Conservation (phyloP, 2,329 filamentous ascomycete genomes). For the Macrophomina tecta region DNA sequence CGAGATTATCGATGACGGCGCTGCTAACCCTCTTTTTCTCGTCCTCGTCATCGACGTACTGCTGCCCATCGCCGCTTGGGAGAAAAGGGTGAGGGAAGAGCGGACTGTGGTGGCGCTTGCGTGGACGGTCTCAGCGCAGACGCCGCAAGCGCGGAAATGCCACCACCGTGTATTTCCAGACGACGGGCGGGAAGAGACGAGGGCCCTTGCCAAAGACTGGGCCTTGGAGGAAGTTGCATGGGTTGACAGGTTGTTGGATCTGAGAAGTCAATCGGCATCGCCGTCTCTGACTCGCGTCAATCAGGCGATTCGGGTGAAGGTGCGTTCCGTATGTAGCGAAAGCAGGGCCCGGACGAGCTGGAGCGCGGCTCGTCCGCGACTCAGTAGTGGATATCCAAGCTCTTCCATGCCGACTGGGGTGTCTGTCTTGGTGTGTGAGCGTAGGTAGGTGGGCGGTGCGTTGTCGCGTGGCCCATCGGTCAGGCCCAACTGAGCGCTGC, state of each 20-base stretch:
- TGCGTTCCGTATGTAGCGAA: neutral
- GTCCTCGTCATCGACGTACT: neutral
- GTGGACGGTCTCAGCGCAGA: neutral
- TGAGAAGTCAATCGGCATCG: neutral
- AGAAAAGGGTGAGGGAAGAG: neutral
- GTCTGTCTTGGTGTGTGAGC: no score
- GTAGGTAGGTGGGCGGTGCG: neutral
- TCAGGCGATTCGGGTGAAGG: neutral
- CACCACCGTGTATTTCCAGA: neutral
- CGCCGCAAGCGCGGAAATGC: neutral
- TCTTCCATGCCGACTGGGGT: neutral
- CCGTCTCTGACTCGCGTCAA: neutral
- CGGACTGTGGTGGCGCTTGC: no score
- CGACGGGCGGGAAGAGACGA: neutral
- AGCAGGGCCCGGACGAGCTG: neutral
- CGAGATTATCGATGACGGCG: neutral
- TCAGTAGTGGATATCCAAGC: neutral
- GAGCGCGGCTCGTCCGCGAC: conserved; percentile 7
- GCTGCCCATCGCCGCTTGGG: neutral
- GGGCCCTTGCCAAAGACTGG: neutral
- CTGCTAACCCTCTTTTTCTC: neutral
- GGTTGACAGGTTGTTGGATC: neutral
- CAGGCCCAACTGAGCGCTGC: neutral
- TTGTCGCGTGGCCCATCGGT: neutral
- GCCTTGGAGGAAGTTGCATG: neutral